Evolutionary conservation across 371 early-diverging fungal species (phyloP).

Genomic region (Mortierella sp.): DNA sequence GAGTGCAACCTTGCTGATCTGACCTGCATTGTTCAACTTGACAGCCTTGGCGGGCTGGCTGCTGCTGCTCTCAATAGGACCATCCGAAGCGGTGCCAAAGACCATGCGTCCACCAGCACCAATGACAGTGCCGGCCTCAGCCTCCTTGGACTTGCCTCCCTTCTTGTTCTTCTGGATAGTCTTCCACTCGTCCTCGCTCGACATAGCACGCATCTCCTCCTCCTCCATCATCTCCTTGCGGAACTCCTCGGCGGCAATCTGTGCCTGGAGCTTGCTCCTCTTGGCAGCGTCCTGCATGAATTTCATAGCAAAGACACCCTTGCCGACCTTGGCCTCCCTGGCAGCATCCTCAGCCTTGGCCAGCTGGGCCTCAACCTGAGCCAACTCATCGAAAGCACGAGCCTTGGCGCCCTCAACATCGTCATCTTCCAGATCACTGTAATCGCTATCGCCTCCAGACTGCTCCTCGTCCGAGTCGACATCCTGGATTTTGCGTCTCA

Average conservation of each 20-base stretch:
- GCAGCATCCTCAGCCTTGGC: constrained; percentile 59
- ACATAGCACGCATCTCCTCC: constrained; percentile 56
- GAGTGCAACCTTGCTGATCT: constrained; percentile 70
- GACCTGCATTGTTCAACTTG: constrained; percentile 71
- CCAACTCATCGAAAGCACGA: constrained; percentile 62
- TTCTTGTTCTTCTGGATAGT: constrained; percentile 59
- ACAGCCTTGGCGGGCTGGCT: constrained; percentile 50
- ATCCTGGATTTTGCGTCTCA: constrained; percentile 87
- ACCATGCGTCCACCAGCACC: constrained; percentile 75
- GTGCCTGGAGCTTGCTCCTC: constrained; percentile 64
- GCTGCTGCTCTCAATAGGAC: constrained; percentile 8
- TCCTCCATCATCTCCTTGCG: constrained; percentile 66
- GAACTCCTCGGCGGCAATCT: constrained; percentile 59
- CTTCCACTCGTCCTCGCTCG: constrained; percentile 60
- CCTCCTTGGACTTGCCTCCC: constrained; percentile 57
- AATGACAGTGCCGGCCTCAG: constrained; percentile 54
- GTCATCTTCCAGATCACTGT: constrained; percentile 61
- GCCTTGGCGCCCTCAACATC: constrained; percentile 58
- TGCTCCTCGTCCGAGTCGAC: constrained; percentile 67
- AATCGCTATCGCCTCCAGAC: constrained; percentile 68
- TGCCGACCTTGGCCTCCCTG: constrained; percentile 69
- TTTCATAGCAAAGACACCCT: constrained; percentile 95
- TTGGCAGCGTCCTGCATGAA: constrained; percentile 93
- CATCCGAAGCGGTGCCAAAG: constrained; percentile 60
- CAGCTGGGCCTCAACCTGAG: constrained; percentile 61